Percentiles rank a stretch among this genome's conserved stretches.
Evolutionary conservation across 768 basidiomycete species (phyloP).

Genomic region (Tulasnella sp.): DNA sequence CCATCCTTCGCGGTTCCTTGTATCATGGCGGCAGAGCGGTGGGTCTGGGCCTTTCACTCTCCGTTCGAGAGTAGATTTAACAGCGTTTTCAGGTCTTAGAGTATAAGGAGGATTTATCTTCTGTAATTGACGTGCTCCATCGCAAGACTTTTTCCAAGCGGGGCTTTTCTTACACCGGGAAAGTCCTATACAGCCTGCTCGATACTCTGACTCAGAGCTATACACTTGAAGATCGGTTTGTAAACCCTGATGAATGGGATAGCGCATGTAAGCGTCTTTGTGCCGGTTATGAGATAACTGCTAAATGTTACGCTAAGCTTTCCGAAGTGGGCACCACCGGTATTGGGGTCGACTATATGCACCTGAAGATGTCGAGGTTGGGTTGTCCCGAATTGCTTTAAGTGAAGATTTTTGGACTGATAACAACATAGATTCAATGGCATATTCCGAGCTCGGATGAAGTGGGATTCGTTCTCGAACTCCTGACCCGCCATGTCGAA

Average conservation of each 20-base stretch:
- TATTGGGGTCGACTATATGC: conserved; percentile 81
- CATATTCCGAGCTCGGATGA: conserved; percentile 74
- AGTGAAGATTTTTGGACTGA: neutral
- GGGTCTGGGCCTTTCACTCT: conserved; percentile 32
- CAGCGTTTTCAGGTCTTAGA: conserved; percentile 44
- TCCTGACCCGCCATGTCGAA: conserved; percentile 52
- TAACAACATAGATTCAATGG: conserved; percentile 63
- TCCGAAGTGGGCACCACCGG: conserved; percentile 56
- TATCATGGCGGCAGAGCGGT: conserved; percentile 66
- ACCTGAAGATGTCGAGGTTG: conserved; percentile 58
- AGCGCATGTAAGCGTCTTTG: conserved; percentile 58
- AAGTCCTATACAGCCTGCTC: conserved; percentile 68
- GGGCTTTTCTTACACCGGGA: conserved; percentile 76
- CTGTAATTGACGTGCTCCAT: conserved; percentile 61
- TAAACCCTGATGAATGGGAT: conserved; percentile 75
- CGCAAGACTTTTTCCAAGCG: conserved; percentile 81
- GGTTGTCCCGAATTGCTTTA: neutral
- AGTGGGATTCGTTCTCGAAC: conserved; percentile 67
- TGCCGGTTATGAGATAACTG: neutral
- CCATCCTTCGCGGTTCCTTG: conserved; percentile 76
- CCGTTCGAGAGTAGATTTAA: neutral
- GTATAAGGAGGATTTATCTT: conserved; percentile 61
- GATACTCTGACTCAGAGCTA: conserved; percentile 72
- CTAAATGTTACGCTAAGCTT: conserved; percentile 42
- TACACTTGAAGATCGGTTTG: conserved; percentile 70